These are phyloP conservation scores for Monoraphidium neglectum DNA, from an alignment of 139 green algal genomes.

Conservation along the genomic window DNA sequence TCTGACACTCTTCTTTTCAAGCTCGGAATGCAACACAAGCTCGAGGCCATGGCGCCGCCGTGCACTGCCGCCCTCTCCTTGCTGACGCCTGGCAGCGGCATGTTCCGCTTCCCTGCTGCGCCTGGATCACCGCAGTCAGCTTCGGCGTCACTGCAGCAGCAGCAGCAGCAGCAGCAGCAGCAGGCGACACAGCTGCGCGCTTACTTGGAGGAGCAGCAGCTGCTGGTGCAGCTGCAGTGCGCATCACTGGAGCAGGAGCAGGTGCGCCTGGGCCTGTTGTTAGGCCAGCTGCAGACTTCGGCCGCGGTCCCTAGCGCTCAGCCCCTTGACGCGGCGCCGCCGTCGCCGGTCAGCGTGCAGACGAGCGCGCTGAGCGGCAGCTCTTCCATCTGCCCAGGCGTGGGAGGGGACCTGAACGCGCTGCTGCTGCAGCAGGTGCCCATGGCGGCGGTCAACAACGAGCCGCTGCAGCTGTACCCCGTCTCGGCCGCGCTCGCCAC, in stretches of 20 bases:
- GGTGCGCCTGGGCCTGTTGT: not conserved
- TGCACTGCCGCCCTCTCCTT: no score
- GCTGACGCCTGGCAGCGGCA: no score
- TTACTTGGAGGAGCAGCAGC: not conserved
- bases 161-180: not conserved
- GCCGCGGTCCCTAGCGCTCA: not conserved
- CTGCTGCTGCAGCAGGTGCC: not conserved
- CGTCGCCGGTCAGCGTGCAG: not conserved
- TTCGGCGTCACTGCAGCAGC: not conserved
- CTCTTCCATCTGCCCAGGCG: no score
- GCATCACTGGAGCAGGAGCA: not conserved
- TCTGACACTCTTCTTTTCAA: no score
- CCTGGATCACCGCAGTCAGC: not conserved
- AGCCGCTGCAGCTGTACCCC: not conserved
- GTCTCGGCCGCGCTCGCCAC: no score
- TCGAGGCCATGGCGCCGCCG: no score
- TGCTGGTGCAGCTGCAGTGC: not conserved
- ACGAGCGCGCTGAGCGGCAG: not conserved
- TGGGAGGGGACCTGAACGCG: no score
- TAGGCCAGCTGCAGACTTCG: slow-evolving; percentile 1
- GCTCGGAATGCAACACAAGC: no score
- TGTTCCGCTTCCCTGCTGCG: no score
- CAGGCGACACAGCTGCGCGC: not conserved
- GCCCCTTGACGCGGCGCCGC: not conserved
- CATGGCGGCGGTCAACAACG: not conserved